Evolutionary conservation across 2,329 filamentous ascomycete species (phyloP).

Genomic region (Cordyceps farinosa): DNA sequence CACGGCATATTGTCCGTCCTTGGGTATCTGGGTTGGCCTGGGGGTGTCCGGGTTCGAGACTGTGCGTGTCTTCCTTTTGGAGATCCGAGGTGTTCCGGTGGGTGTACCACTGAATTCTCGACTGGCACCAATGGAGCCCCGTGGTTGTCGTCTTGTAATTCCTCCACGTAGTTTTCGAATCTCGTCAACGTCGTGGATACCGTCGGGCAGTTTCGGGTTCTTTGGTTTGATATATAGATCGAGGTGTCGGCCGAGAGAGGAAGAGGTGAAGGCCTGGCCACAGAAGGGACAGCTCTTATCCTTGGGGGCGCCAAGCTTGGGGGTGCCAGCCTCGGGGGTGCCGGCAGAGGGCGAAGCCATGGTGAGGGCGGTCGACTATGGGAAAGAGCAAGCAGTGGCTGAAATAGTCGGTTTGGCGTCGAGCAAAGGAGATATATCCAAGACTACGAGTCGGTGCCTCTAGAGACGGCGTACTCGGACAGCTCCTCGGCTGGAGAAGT

Average conservation of each 20-base stretch:
- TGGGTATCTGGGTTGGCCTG: constrained; percentile 38
- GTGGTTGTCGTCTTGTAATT: constrained; percentile 82
- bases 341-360: constrained; percentile 34
- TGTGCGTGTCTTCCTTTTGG: constrained; percentile 37
- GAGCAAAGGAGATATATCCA: background rate
- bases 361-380: constrained; percentile 20
- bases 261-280: constrained; percentile 85
- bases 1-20: constrained; percentile 40
- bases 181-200: constrained; percentile 84
- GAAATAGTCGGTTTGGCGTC: background rate
- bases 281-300: constrained; percentile 90
- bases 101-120: constrained; percentile 56
- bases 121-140: constrained; percentile 58
- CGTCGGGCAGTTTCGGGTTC: constrained; percentile 84
- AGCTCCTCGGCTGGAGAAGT: constrained; percentile 22
- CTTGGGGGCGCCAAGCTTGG: constrained; percentile 56
- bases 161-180: constrained; percentile 78
- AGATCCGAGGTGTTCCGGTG: constrained; percentile 45
- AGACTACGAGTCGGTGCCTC: constrained; percentile 14
- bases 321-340: constrained; percentile 37
- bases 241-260: constrained; percentile 86
- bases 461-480: constrained; percentile 12
- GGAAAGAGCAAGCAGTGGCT: background rate
- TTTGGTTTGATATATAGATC: constrained; percentile 92
- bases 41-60: constrained; percentile 38